Evolutionary conservation across 257 asterid genomes (phyloP), one percentile per base, ranked within the genome.

Genomic region (Lavandula angustifolia): DNA sequence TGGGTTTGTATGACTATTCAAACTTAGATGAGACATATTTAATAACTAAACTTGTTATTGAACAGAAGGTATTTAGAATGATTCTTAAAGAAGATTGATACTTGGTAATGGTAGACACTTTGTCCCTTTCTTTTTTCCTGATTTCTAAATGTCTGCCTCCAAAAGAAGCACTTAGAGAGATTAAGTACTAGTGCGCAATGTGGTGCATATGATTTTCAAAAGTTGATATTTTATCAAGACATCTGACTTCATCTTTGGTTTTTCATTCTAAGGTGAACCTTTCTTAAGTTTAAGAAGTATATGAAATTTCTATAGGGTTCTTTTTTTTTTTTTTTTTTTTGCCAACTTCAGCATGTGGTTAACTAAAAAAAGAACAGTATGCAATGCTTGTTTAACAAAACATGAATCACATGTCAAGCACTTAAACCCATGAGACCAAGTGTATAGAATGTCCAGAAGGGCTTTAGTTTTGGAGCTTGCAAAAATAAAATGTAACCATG

Each of bases 201-300:
- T 49, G 35, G 41, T 31, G 47, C 42, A 66, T 54, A 16, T 18
- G 37, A 41, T 43, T 55, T 41, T 37, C 1, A 6, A 33, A 12
- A 16, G 38, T 55, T 22, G 58, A 53, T 38, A 47, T 52, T 51
- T 65, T 14, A 53, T 38, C 7, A 53, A 22, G 41, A 43, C 18
- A 27, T 40, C 33, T 50, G 31, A 27, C 22, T 49, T 37, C 9
- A 33, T 47, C 9, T 55, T 11, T 46, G 22, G 49, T 27, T 32
- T 56, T 56, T 32, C 18, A 12, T 56, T 10, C 47, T 46, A 32
- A 42, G 8, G 38, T 33, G 49, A 43, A 4, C 34, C 44, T 43
- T 14, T 42, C 58, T 55, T 46, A 47, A 16, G 35, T 42, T 42
- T 22, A 5, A 42, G 3, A 5, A 42, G 60, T 58, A 64, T 62